These are phyloP conservation scores for Aspergillus steynii DNA, from an alignment of 495 filamentous ascomycete species.

Conservation along the genomic window DNA sequence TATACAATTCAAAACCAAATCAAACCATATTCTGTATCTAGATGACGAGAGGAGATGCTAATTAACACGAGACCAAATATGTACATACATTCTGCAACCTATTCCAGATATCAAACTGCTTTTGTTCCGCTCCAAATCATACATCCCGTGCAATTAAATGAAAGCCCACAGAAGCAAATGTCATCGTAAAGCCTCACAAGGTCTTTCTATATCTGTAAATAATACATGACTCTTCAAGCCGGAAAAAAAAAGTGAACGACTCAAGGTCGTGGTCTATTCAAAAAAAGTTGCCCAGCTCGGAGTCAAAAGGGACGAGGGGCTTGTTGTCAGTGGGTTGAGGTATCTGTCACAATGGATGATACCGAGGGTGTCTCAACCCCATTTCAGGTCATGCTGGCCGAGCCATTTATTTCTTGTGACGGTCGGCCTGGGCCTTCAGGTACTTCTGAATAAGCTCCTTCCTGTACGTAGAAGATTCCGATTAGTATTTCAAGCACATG, in stretches of 20 bases:
- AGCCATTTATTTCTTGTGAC: conserved; percentile 62
- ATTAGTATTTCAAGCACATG: conserved; percentile 7
- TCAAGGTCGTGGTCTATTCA: not conserved
- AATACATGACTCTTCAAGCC: conserved; percentile 22
- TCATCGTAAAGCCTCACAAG: conserved; percentile 25
- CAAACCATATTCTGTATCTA: conserved; percentile 4
- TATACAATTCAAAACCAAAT: not conserved
- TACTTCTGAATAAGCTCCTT: conserved; percentile 89
- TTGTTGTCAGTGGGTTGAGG: not conserved
- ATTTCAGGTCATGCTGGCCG: not conserved
- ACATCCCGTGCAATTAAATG: not conserved
- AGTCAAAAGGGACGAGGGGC: not conserved
- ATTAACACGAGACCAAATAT: conserved; percentile 4
- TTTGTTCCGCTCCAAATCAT: conserved; percentile 1
- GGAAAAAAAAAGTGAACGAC: conserved; percentile 11
- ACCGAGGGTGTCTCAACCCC: not conserved
- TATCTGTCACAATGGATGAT: not conserved
- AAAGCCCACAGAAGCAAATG: not conserved
- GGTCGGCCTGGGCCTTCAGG: conserved; percentile 78
- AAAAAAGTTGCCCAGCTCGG: conserved; percentile 1
- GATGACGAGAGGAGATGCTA: conserved; percentile 16
- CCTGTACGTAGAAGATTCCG: conserved; percentile 35
- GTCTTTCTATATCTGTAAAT: conserved; percentile 34
- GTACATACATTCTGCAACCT: conserved; percentile 2
- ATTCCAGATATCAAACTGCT: not conserved